Percentiles rank a stretch among this genome's conserved stretches.
Evolutionary conservation across 2,329 filamentous ascomycete species (phyloP).

Genomic region (Penicillium sp.): DNA sequence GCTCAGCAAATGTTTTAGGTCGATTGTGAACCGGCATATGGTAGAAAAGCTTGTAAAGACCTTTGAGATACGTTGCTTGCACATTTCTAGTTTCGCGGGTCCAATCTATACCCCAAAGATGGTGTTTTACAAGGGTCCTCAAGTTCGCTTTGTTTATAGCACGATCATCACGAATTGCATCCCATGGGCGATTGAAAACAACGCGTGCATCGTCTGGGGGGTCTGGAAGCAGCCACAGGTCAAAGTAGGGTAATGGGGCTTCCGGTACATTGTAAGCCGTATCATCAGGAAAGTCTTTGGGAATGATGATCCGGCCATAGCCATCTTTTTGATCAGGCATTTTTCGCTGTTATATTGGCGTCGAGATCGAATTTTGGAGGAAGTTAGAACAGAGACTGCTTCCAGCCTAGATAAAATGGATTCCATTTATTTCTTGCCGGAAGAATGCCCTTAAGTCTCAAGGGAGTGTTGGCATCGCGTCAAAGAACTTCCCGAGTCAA

Average conservation of each 20-base stretch:
- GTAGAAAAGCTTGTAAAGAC: conserved; percentile 32
- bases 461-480: too few species aligned
- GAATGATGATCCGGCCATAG: not conserved
- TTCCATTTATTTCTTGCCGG: too few species aligned
- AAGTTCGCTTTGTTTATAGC: not conserved
- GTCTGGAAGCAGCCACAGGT: not conserved
- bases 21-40: conserved; percentile 25
- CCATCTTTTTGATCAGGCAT: not conserved
- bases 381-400: too few species aligned
- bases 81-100: not conserved
- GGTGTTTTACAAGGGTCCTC: conserved; percentile 10
- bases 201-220: not conserved
- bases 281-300: not conserved
- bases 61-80: conserved; percentile 3
- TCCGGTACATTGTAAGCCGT: not conserved
- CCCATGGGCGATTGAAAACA: not conserved
- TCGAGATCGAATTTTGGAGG: not conserved
- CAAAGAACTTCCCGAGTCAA: too few species aligned
- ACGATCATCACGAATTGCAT: not conserved
- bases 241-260: not conserved
- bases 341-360: not conserved
- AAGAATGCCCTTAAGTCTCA: too few species aligned
- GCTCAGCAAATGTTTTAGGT: conserved; percentile 17
- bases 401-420: too few species aligned
- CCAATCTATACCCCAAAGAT: conserved; percentile 33